phyloP scores from a whole-genome alignment of 169 alveolate genomes.

The Cyclospora cayetanensis region DNA sequence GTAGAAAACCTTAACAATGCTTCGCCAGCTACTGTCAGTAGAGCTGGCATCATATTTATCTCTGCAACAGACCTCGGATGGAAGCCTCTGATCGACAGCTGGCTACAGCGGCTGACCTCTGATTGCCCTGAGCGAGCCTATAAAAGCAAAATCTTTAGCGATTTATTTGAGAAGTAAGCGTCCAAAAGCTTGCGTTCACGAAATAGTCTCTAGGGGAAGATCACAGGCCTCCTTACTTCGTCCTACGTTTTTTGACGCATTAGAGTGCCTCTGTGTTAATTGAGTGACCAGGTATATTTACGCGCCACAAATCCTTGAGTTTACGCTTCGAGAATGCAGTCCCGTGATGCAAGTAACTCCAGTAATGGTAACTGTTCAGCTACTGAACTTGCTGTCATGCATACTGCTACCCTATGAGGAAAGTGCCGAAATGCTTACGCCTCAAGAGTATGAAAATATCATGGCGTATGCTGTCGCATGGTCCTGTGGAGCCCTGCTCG shows the following conservation, averaged over 20 bases:
- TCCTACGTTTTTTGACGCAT: not conserved
- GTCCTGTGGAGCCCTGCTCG: constrained; percentile 94
- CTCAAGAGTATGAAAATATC: constrained; percentile 81
- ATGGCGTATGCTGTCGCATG: constrained; percentile 88
- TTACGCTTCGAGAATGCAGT: constrained; percentile 77
- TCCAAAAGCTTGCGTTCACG: constrained; percentile 73
- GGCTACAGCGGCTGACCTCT: constrained; percentile 85
- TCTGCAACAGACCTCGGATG: constrained; percentile 92
- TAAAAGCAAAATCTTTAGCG: constrained; percentile 83
- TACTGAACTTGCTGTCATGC: constrained; percentile 88
- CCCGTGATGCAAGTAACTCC: constrained; percentile 91
- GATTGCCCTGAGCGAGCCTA: constrained; percentile 80
- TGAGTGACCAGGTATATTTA: constrained; percentile 72
- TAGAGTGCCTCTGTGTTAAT: not conserved
- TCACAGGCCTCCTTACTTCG: not conserved
- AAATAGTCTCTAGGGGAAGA: not conserved
- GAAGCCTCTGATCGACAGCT: constrained; percentile 91
- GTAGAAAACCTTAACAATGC: constrained; percentile 92
- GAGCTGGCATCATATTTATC: constrained; percentile 95
- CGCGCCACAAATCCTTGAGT: constrained; percentile 72
- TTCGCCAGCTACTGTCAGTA: constrained; percentile 95
- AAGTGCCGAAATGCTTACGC: constrained; percentile 81
- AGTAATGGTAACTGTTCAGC: constrained; percentile 84
- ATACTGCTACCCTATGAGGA: constrained; percentile 83
- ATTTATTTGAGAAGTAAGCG: constrained; percentile 82